A percentile compares a stretch with the other conserved stretches of the same genome.
Conservation (phyloP, 306 rosid species). For the Gastrolobium villosum region DNA sequence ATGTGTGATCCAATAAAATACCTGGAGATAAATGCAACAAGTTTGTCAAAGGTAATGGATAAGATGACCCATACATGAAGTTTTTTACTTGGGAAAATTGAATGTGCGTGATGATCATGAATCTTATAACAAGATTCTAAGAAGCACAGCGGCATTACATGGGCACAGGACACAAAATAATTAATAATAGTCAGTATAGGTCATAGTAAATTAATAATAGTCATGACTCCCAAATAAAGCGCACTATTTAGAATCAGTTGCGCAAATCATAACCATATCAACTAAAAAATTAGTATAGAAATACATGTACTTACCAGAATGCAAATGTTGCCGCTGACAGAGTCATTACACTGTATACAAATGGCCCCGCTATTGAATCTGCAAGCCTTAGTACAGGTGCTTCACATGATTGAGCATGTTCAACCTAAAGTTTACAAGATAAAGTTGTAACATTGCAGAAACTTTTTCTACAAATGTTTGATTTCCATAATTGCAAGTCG, state of each 20-base stretch:
- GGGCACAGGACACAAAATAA: conserved; percentile 12
- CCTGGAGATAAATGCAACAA: conserved; percentile 61
- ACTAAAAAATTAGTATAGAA: conserved; percentile 25
- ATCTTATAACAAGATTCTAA: conserved; percentile 29
- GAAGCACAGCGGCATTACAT: background rate
- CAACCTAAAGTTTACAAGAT: conserved; percentile 71
- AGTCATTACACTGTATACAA: conserved; percentile 90
- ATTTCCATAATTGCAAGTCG: conserved; percentile 35
- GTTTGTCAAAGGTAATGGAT: conserved; percentile 44
- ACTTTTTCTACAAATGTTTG: conserved; percentile 35
- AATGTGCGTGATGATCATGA: conserved; percentile 36
- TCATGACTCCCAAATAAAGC: conserved; percentile 15
- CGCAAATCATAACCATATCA: conserved; percentile 33
- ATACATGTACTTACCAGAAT: conserved; percentile 72
- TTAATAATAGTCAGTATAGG: background rate
- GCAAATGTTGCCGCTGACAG: conserved; percentile 92
- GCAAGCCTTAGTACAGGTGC: conserved; percentile 98
- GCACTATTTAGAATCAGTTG: conserved; percentile 27
- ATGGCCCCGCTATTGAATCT: conserved; percentile 96
- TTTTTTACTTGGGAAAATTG: conserved; percentile 21
- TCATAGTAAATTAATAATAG: conserved; percentile 5
- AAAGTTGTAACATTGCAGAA: conserved; percentile 38
- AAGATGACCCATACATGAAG: conserved; percentile 16
- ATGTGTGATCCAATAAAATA: conserved; percentile 77
- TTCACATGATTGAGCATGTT: conserved; percentile 98